These are phyloP conservation scores for Penicillium italicum DNA, from an alignment of 2,329 filamentous ascomycete genomes.

Conservation along the genomic window DNA sequence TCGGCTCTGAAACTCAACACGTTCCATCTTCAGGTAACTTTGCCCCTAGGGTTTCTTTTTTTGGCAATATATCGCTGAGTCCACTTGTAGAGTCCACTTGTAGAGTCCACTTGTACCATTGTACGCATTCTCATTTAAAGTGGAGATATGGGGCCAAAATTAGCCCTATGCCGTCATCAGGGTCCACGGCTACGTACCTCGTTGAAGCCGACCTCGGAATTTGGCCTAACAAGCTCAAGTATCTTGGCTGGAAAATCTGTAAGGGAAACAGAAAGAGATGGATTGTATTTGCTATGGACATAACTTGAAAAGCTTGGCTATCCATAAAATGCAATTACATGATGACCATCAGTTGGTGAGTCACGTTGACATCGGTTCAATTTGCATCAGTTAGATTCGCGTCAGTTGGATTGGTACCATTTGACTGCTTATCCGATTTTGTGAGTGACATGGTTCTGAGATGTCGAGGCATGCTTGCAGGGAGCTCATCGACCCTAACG, in stretches of 20 bases:
- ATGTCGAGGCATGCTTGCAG: neutral
- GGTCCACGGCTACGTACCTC: neutral
- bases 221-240: neutral
- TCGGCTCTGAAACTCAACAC: neutral
- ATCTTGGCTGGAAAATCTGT: neutral
- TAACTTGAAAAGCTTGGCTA: neutral
- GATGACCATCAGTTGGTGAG: neutral
- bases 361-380: neutral
- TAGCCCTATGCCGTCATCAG: conserved; percentile 1
- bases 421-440: neutral
- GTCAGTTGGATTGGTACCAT: neutral
- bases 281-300: neutral
- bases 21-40: neutral
- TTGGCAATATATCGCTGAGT: neutral
- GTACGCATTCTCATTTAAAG: neutral
- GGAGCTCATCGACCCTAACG: neutral
- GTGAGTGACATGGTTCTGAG: neutral
- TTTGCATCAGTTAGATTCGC: neutral
- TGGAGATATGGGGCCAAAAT: neutral
- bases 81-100: neutral
- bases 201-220: neutral
- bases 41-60: neutral
- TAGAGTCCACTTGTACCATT: neutral
- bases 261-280: neutral
- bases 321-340: neutral